Evolutionary conservation across 768 basidiomycete genomes (phyloP).

Genomic region (Sporobolomyces phaffii): DNA sequence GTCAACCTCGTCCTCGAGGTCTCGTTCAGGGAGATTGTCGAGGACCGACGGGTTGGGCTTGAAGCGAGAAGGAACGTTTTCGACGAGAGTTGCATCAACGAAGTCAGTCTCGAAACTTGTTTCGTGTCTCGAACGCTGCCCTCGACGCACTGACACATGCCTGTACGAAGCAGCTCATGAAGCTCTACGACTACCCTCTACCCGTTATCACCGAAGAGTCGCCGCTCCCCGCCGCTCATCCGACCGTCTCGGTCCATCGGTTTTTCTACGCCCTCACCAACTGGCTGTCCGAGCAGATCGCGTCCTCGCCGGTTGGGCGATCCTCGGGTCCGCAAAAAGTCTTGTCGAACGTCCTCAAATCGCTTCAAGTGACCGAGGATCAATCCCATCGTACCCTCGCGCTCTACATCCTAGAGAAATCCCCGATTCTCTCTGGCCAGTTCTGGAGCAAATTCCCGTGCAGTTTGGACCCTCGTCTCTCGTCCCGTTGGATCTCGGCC

Average conservation of each 20-base stretch:
- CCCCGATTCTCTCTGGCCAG: slow-evolving; percentile 29
- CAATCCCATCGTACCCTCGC: slow-evolving; percentile 75
- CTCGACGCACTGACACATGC: too few relatives aligned
- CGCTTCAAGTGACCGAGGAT: slow-evolving; percentile 82
- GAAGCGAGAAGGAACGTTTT: slow-evolving; percentile 64
- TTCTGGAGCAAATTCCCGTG: slow-evolving; percentile 41
- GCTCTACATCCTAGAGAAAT: slow-evolving; percentile 59
- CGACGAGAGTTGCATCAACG: slow-evolving; percentile 52
- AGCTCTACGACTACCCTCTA: slow-evolving; percentile 45
- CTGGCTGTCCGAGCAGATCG: slow-evolving; percentile 55
- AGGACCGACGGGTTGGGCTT: slow-evolving; percentile 57
- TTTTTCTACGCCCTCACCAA: slow-evolving; percentile 43
- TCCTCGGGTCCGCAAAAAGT: slow-evolving; percentile 59
- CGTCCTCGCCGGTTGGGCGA: slow-evolving; percentile 23
- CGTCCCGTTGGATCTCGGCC: slow-evolving; percentile 85
- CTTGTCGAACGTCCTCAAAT: slow-evolving; percentile 64
- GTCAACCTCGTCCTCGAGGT: slow-evolving; percentile 63
- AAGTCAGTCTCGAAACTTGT: not conserved
- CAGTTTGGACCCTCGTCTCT: slow-evolving; percentile 73
- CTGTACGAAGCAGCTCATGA: slow-evolving; percentile 39
- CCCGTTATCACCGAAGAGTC: slow-evolving; percentile 48
- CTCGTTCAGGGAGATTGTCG: slow-evolving; percentile 52
- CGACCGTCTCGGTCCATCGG: slow-evolving; percentile 20
- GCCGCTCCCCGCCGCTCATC: slow-evolving; percentile 40
- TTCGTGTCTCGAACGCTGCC: too few relatives aligned